phyloP scores from a whole-genome alignment of 2,329 filamentous ascomycete species.

The Cytospora chrysosperma region DNA sequence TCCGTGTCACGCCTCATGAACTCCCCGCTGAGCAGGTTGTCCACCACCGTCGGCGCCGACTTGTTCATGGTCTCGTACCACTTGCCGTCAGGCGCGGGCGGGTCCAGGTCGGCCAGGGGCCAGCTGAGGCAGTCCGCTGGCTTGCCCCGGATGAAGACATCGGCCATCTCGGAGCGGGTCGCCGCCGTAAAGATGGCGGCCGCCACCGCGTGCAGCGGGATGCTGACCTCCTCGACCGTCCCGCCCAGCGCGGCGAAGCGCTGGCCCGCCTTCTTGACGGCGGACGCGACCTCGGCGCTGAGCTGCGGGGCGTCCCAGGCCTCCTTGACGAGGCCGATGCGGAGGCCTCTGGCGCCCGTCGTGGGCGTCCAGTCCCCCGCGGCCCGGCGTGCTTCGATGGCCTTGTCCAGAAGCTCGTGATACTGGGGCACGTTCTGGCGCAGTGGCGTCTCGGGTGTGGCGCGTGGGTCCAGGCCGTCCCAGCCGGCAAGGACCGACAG shows the following conservation, averaged over 20 bases:
- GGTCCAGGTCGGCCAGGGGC: slow-evolving; percentile 32
- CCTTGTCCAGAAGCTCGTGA: slow-evolving; percentile 29
- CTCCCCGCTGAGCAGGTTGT: slow-evolving; percentile 41
- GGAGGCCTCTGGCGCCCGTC: slow-evolving; percentile 39
- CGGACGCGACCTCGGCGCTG: slow-evolving; percentile 37
- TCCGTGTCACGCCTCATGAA: slow-evolving; percentile 29
- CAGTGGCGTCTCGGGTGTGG: slow-evolving; percentile 39
- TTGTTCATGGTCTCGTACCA: slow-evolving; percentile 44
- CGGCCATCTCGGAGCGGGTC: slow-evolving; percentile 35
- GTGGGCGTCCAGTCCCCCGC: slow-evolving; percentile 28
- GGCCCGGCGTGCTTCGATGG: slow-evolving; percentile 26
- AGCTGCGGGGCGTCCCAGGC: slow-evolving; percentile 40
- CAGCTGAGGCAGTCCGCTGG: slow-evolving; percentile 35
- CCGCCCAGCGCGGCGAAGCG: slow-evolving; percentile 43
- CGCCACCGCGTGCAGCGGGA: slow-evolving; percentile 47
- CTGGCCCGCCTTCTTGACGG: slow-evolving; percentile 37
- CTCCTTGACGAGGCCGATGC: slow-evolving; percentile 47
- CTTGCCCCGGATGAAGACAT: slow-evolving; percentile 33
- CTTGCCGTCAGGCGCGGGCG: slow-evolving; percentile 36
- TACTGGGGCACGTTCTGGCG: slow-evolving; percentile 35
- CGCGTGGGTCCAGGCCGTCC: slow-evolving; percentile 48
- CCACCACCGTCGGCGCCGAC: slow-evolving; percentile 45
- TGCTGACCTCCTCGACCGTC: slow-evolving; percentile 42
- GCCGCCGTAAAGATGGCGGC: slow-evolving; percentile 49
- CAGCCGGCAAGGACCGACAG: slow-evolving; percentile 44